Conservation (phyloP, 176 grass and related monocot species). For the Triticum turgidum region DNA sequence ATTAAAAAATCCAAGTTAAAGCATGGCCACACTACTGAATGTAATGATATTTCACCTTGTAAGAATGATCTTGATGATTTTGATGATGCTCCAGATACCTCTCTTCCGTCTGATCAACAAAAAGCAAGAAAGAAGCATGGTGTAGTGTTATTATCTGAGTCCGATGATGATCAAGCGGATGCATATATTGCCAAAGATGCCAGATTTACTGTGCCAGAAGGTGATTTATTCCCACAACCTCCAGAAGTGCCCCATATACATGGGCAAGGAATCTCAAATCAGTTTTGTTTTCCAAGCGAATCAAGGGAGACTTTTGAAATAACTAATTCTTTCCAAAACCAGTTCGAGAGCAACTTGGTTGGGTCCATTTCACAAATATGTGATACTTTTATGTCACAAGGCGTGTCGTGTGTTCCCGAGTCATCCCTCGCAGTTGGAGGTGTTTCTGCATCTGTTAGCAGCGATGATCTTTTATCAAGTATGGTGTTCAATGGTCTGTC, state of each 20-base stretch:
- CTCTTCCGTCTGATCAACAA: constrained; percentile 42
- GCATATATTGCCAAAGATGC: constrained; percentile 26
- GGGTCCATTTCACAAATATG: constrained; percentile 70
- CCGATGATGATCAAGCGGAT: constrained; percentile 55
- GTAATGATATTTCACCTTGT: constrained; percentile 47
- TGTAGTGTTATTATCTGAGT: constrained; percentile 60
- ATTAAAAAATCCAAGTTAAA: constrained; percentile 76
- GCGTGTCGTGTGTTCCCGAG: constrained; percentile 73
- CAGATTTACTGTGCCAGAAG: constrained; percentile 12
- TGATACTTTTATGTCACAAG: constrained; percentile 76
- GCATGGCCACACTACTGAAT: constrained; percentile 37
- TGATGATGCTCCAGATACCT: constrained; percentile 47
- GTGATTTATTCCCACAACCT: constrained; percentile 23
- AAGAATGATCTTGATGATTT: constrained; percentile 87
- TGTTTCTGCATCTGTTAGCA: constrained; percentile 44
- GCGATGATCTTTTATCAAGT: constrained; percentile 48
- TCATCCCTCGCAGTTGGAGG: constrained; percentile 51
- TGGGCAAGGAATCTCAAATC: constrained; percentile 20
- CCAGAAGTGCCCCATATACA: constrained; percentile 24
- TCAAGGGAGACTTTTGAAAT: constrained; percentile 41
- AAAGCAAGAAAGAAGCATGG: constrained; percentile 47
- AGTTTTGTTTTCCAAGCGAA: constrained; percentile 25
- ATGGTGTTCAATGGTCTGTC: constrained; percentile 41
- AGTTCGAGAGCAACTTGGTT: constrained; percentile 44
- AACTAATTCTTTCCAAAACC: constrained; percentile 41